Conservation (phyloP, 75 land plant species). For the Sequoiadendron giganteum region DNA sequence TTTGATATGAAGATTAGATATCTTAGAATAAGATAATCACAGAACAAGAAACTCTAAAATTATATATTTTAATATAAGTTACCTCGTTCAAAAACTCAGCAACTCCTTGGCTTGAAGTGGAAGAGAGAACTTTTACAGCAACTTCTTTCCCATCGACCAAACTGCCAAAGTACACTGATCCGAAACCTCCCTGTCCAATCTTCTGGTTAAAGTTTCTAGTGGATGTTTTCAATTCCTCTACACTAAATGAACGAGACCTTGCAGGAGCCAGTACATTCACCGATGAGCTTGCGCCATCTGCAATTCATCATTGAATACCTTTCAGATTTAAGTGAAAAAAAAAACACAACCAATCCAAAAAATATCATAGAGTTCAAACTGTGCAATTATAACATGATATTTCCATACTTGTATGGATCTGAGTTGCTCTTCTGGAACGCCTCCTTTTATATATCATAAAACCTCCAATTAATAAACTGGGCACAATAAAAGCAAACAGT, state of each 20-base stretch:
- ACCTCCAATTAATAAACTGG: neutral
- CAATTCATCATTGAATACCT: too few species aligned
- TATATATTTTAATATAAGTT: neutral
- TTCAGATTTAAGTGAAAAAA: too few species aligned
- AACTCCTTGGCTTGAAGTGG: conserved; percentile 18
- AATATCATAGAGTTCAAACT: too few species aligned
- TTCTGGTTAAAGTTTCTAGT: conserved; percentile 17
- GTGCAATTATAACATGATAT: too few species aligned
- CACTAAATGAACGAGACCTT: neutral
- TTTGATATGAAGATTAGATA: too few species aligned
- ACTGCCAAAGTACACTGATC: conserved; percentile 27
- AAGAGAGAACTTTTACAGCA: conserved; percentile 22
- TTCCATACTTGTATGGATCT: neutral
- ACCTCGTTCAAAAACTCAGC: conserved; percentile 29
- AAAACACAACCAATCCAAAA: too few species aligned
- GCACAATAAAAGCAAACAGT: neutral
- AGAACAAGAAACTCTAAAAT: too few species aligned
- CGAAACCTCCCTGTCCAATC: conserved; percentile 34
- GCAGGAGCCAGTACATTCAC: neutral
- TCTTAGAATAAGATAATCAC: too few species aligned
- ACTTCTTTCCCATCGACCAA: conserved; percentile 18
- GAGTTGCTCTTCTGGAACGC: neutral
- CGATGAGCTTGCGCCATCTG: neutral
- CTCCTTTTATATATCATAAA: neutral
- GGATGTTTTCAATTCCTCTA: conserved; percentile 10